A percentile compares a stretch with the other conserved stretches of the same genome.
Evolutionary conservation across 106 monocot genomes (phyloP).

Genomic region (Platanthera zijinensis): DNA sequence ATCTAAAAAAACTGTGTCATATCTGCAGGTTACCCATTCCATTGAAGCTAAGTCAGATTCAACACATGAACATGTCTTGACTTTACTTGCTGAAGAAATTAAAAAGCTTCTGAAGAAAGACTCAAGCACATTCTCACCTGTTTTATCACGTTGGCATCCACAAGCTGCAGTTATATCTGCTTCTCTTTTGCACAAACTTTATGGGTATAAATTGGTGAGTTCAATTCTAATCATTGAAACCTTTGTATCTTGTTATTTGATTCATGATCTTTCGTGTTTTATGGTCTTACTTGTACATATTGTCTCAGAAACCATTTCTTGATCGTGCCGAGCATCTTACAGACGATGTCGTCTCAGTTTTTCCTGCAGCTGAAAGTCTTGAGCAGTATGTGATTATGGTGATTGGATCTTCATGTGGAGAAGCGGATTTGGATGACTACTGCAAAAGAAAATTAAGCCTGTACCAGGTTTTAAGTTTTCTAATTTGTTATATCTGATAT

Average conservation of each 20-base stretch:
- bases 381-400: slow-evolving; percentile 71
- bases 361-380: slow-evolving; percentile 84
- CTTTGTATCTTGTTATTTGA: neutral
- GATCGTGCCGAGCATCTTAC: slow-evolving; percentile 89
- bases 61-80: slow-evolving; percentile 62
- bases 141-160: slow-evolving; percentile 61
- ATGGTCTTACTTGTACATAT: slow-evolving; percentile 11
- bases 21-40: slow-evolving; percentile 45
- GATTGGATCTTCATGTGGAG: slow-evolving; percentile 70
- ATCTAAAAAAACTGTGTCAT: neutral
- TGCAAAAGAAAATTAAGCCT: slow-evolving; percentile 50
- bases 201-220: slow-evolving; percentile 82
- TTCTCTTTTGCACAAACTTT: slow-evolving; percentile 82
- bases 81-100: slow-evolving; percentile 75
- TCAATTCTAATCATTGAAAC: neutral
- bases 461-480: slow-evolving; percentile 48
- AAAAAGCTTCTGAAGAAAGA: slow-evolving; percentile 87
- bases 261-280: neutral
- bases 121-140: slow-evolving; percentile 56
- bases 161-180: slow-evolving; percentile 77
- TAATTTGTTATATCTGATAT: neutral
- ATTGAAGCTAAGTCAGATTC: slow-evolving; percentile 56
- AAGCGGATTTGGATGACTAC: slow-evolving; percentile 54
- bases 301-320: slow-evolving; percentile 92
- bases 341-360: slow-evolving; percentile 84